Base-by-base conservation (phyloP, 176 grass and related monocot genomes). In the Rhynchospora tenuis region DNA sequence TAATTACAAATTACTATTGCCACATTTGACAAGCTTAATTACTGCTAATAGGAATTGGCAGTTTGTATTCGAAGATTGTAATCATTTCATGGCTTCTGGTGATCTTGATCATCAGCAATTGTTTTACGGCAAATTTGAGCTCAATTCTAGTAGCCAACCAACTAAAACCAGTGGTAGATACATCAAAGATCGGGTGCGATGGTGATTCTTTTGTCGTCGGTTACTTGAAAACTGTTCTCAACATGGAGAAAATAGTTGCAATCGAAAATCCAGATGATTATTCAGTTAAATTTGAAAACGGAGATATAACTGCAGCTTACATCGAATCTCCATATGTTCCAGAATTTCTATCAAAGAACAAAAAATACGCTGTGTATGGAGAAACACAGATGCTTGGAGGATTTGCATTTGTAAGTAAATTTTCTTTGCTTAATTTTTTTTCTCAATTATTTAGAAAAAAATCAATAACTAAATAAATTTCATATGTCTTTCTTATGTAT, bases 61-160 rank as follows among this genome's bases (percentile, higher is more conserved):
- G 31, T 57, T 54, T 46, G 15, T 79, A 79, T 26, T 46, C 74
- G 2, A 79, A 51, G 8, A 27, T n/a, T 26, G 74, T 79, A 26
- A 51, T 79, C 44, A 9, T 57, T 2, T 20, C 9, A 15, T 79
- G 74, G 74, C 74, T 79, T 10, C 2, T 79, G 38, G 74, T 79
- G 15, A 38, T 79, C 7, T 79, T 79, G 50, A 79, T 79, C 44
- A 20, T 79, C 23, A 79, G 47, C 74, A 46, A 12, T 23, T 46
- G 74, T 57, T 79, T 46, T 17, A 79, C 74, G 22, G 74, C 74
- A 23, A 79, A 57, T 19, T 42, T 79, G 15, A 79, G 74, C 74
- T 79, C 74, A 20, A 79, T 79, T 54, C 74, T 79, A 56, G 51
- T 57, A 50, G 16, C 50, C 24, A n/a, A 79, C 17, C 42, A 79